Conservation (phyloP, 2,329 filamentous ascomycete genomes). For the Fusarium domesticum region DNA sequence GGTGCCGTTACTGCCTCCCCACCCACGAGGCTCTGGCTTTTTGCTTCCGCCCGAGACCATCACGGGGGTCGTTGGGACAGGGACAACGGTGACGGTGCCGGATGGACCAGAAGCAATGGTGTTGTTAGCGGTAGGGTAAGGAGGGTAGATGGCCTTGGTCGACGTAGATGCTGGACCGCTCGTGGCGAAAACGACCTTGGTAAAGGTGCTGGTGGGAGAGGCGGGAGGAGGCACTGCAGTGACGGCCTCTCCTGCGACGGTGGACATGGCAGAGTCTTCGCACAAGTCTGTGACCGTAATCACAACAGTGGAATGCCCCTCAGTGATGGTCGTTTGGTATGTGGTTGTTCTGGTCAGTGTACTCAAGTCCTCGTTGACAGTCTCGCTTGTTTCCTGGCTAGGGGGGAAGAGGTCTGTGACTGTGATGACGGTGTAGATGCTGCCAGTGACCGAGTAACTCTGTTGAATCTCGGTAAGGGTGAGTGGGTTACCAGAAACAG, state of each 20-base stretch:
- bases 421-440: slow-evolving; percentile 27
- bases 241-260: slow-evolving; percentile 24
- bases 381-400: slow-evolving; percentile 1
- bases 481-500: slow-evolving; percentile 31
- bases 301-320: slow-evolving; percentile 20
- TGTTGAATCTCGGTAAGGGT: slow-evolving; percentile 30
- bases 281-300: slow-evolving; percentile 25
- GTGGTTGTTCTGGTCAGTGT: slow-evolving; percentile 30
- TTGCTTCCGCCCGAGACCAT: slow-evolving; percentile 35
- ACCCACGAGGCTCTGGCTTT: slow-evolving; percentile 32
- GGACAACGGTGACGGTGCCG: slow-evolving; percentile 25
- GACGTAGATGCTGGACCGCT: slow-evolving; percentile 26
- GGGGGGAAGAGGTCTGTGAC: slow-evolving; percentile 32
- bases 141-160: slow-evolving; percentile 34
- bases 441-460: slow-evolving; percentile 17
- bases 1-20: slow-evolving; percentile 29
- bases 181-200: slow-evolving; percentile 34
- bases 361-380: slow-evolving; percentile 5
- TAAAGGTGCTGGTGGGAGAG: slow-evolving; percentile 30
- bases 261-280: slow-evolving; percentile 2
- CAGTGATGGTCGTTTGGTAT: slow-evolving; percentile 27
- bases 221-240: slow-evolving; percentile 8
- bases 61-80: slow-evolving; percentile 26
- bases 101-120: slow-evolving; percentile 24
- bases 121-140: slow-evolving; percentile 32